phyloP scores from a whole-genome alignment of 2,329 filamentous ascomycete genomes.

The Tolypocladium inflatum region DNA sequence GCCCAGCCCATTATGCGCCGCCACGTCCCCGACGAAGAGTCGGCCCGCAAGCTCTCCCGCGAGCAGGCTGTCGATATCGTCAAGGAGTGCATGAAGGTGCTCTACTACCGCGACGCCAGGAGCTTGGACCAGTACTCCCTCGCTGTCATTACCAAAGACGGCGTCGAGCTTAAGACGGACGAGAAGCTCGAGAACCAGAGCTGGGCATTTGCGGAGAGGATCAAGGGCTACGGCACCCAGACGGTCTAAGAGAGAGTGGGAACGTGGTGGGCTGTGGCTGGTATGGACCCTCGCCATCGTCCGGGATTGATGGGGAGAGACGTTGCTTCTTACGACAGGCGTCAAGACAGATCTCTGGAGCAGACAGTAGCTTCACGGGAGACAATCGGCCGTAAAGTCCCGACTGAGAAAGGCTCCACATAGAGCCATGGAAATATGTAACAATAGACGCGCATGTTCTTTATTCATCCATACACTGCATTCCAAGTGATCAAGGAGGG shows the following conservation, averaged over 20 bases:
- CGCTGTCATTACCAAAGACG: constrained; percentile 79
- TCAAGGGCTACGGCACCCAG: constrained; percentile 92
- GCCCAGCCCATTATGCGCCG: constrained; percentile 86
- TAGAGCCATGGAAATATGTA: not conserved
- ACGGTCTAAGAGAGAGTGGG: constrained; percentile 32
- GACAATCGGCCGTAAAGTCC: not conserved
- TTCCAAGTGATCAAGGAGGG: not conserved
- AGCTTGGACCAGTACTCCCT: constrained; percentile 88
- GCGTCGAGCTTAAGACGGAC: constrained; percentile 74
- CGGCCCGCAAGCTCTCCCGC: constrained; percentile 59
- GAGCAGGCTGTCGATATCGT: constrained; percentile 74
- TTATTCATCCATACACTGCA: not conserved
- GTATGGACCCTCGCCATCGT: not conserved
- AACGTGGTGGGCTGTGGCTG: not conserved
- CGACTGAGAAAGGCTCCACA: not conserved
- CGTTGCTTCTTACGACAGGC: not conserved
- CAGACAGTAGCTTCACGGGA: not conserved
- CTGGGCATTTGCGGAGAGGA: constrained; percentile 95
- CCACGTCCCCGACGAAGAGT: constrained; percentile 73
- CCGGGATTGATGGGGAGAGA: too few relatives aligned
- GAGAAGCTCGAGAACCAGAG: constrained; percentile 91
- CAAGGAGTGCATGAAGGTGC: constrained; percentile 94
- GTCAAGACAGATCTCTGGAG: not conserved
- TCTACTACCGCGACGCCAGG: constrained; percentile 94
- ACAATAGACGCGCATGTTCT: not conserved